phyloP scores from a whole-genome alignment of 176 grass and related monocot species.

The Carex parvula region DNA sequence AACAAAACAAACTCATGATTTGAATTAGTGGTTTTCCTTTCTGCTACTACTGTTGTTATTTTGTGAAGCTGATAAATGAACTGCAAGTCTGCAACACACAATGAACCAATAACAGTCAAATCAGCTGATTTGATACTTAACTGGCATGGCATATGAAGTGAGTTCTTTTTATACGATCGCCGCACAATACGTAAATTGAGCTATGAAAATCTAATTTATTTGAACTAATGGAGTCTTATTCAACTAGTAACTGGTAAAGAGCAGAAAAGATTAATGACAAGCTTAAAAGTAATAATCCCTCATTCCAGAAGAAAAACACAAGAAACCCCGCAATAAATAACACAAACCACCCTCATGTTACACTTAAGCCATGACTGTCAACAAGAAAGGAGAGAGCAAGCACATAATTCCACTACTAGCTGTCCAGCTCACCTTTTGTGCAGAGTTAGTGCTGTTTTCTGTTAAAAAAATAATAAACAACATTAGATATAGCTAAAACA shows the following conservation, averaged over 20 bases:
- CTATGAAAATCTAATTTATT: neutral
- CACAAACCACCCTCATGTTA: neutral
- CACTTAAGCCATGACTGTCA: conserved; percentile 11
- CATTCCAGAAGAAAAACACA: neutral
- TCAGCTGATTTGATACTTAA: neutral
- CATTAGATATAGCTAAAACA: neutral
- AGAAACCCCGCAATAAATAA: neutral
- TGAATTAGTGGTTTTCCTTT: neutral
- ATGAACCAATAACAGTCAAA: neutral
- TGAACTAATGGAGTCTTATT: neutral
- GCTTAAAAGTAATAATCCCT: conserved; percentile 14
- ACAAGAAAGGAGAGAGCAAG: conserved; percentile 20
- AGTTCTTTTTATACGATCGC: neutral
- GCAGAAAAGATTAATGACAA: neutral
- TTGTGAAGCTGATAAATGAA: neutral
- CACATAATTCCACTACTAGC: conserved; percentile 1
- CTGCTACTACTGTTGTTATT: neutral
- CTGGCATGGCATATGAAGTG: neutral
- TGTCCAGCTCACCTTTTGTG: conserved; percentile 26
- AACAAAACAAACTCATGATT: neutral
- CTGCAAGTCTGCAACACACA: too few relatives aligned
- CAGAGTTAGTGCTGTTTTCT: neutral
- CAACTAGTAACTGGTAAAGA: neutral
- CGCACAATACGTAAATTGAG: neutral
- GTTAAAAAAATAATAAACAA: conserved; percentile 6